Percentiles rank a stretch among this genome's conserved stretches.
Conservation (phyloP, 2,329 filamentous ascomycete genomes). For the Annulohypoxylon truncatum region DNA sequence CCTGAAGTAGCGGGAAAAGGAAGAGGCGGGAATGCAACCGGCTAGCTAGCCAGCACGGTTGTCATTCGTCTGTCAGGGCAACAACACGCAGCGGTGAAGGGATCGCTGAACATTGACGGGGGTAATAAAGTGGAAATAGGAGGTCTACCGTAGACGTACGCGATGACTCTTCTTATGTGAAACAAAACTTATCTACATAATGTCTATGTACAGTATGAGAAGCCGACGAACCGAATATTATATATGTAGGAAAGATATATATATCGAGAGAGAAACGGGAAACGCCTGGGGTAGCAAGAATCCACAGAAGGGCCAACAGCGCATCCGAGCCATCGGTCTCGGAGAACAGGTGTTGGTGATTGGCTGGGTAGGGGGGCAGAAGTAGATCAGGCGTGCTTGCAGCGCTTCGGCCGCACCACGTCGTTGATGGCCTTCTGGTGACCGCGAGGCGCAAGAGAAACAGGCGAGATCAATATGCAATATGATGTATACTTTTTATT, state of each 20-base stretch:
- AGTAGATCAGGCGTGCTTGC: conserved; percentile 42
- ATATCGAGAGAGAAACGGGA: conserved; percentile 8
- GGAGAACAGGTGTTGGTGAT: conserved; percentile 26
- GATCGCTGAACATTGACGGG: conserved; percentile 39
- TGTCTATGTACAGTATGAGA: conserved; percentile 16
- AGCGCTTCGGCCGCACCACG: conserved; percentile 41
- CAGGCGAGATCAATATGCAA: conserved; percentile 40
- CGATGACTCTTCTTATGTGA: conserved; percentile 21
- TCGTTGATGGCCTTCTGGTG: conserved; percentile 29
- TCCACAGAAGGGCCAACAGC: conserved; percentile 37
- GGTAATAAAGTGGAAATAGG: conserved; percentile 40
- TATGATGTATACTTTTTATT: conserved; percentile 37
- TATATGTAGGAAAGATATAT: conserved; percentile 5
- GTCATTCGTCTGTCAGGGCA: conserved; percentile 31
- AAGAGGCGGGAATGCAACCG: conserved; percentile 31
- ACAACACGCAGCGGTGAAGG: conserved; percentile 39
- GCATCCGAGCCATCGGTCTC: conserved; percentile 35
- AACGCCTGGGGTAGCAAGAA: conserved; percentile 8
- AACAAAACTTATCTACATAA: conserved; percentile 24
- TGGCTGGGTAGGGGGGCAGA: conserved; percentile 22
- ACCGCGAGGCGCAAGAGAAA: conserved; percentile 28
- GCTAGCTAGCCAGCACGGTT: conserved; percentile 35
- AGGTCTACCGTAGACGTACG: conserved; percentile 19
- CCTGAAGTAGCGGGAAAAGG: conserved; percentile 37
- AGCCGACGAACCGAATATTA: conserved; percentile 25